These are phyloP conservation scores for Calonectria pauciramosa DNA, from an alignment of 2,329 filamentous ascomycete genomes.

Conservation along the genomic window DNA sequence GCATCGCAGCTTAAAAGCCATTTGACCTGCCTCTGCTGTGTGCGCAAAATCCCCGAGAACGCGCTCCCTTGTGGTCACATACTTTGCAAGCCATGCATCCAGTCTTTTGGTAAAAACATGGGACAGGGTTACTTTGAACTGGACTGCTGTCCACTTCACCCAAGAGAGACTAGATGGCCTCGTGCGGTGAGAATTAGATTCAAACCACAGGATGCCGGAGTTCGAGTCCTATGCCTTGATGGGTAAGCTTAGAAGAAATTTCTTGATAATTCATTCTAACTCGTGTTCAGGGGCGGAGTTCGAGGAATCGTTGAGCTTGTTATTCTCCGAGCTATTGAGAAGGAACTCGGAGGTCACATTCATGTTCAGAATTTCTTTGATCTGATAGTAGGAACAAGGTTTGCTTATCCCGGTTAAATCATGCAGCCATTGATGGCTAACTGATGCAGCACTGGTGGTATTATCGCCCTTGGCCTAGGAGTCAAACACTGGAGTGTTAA, in stretches of 20 bases:
- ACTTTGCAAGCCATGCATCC: conserved; percentile 18
- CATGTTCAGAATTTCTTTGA: conserved; percentile 22
- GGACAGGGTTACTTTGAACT: conserved; percentile 6
- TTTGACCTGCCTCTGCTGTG: conserved; percentile 17
- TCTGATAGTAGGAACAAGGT: conserved; percentile 24
- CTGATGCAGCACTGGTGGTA: conserved; percentile 15
- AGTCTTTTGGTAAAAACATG: conserved; percentile 4
- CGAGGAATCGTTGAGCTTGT: conserved; percentile 13
- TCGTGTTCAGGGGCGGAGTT: neutral
- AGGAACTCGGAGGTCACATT: neutral
- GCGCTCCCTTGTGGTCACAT: conserved; percentile 20
- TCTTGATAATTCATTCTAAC: neutral
- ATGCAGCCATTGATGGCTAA: neutral
- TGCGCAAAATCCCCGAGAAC: conserved; percentile 20
- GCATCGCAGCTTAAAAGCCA: conserved; percentile 6
- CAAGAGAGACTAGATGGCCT: neutral
- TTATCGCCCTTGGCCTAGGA: conserved; percentile 20
- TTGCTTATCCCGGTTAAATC: neutral
- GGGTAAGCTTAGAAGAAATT: neutral
- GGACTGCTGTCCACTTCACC: conserved; percentile 8
- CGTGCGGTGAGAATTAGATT: conserved; percentile 2
- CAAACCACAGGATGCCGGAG: conserved; percentile 20
- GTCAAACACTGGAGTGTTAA: conserved; percentile 15
- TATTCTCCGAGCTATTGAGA: conserved; percentile 13
- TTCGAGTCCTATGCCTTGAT: conserved; percentile 17